These are phyloP conservation scores for Xylaria sp. DNA, from an alignment of 2,329 filamentous ascomycete genomes.

Conservation along the genomic window DNA sequence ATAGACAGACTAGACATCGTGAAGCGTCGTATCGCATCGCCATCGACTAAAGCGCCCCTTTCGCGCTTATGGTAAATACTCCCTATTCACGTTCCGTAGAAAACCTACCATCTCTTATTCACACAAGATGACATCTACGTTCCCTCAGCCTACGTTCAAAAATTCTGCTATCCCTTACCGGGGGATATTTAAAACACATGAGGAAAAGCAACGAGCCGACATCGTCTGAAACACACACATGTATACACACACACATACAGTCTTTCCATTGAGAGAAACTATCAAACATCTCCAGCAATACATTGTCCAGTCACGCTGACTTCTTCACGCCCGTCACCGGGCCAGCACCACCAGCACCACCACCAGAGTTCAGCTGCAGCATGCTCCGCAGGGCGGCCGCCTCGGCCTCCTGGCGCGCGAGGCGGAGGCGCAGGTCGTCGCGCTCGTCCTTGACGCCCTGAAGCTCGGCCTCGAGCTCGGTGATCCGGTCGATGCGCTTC, in stretches of 20 bases:
- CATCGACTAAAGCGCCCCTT: background rate
- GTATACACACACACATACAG: too few relatives aligned
- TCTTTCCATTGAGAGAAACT: constrained; percentile 20
- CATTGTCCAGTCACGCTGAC: constrained; percentile 21
- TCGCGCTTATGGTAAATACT: constrained; percentile 12
- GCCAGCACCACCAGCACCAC: constrained; percentile 23
- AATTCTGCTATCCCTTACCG: constrained; percentile 23
- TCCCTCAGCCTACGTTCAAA: constrained; percentile 35
- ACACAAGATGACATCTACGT: constrained; percentile 34
- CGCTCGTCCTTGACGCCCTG: constrained; percentile 62
- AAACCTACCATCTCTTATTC: background rate
- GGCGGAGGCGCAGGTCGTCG: constrained; percentile 63
- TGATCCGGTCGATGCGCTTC: constrained; percentile 68
- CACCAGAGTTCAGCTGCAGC: constrained; percentile 40
- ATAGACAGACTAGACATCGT: too few relatives aligned
- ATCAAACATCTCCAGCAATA: constrained; percentile 20
- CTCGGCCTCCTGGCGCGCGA: constrained; percentile 68
- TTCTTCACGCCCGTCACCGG: constrained; percentile 10
- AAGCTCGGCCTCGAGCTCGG: constrained; percentile 62
- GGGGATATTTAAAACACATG: constrained; percentile 17
- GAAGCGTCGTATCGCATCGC: background rate
- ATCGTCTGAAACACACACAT: constrained; percentile 35
- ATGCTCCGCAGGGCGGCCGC: constrained; percentile 61
- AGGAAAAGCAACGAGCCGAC: constrained; percentile 37
- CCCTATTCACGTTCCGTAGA: background rate